Evolutionary conservation across 352 stramenopile species (phyloP).

Genomic region (Phytophthora litchii): DNA sequence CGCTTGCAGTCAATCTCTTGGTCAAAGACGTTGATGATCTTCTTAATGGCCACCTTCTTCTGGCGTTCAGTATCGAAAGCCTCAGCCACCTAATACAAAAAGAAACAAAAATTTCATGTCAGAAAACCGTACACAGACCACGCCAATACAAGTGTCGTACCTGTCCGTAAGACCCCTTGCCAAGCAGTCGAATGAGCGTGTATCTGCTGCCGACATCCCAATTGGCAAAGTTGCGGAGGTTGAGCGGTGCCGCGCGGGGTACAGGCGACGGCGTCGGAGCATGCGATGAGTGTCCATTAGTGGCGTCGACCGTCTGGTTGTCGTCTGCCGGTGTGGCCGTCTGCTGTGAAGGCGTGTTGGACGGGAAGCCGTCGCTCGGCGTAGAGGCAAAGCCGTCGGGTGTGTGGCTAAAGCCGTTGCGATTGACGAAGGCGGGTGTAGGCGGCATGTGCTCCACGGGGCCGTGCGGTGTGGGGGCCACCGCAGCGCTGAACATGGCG

Average conservation of each 20-base stretch:
- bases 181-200: slow-evolving; percentile 77
- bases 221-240: slow-evolving; percentile 83
- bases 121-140: slow-evolving; percentile 7
- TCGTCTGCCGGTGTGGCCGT: slow-evolving; percentile 35
- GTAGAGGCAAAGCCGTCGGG: slow-evolving; percentile 75
- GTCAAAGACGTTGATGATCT: slow-evolving; percentile 90
- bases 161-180: slow-evolving; percentile 89
- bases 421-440: slow-evolving; percentile 81
- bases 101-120: slow-evolving; percentile 15
- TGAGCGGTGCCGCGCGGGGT: slow-evolving; percentile 70
- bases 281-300: slow-evolving; percentile 40
- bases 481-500: slow-evolving; percentile 71
- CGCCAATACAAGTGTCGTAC: slow-evolving; percentile 25
- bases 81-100: slow-evolving; percentile 57
- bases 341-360: slow-evolving; percentile 28
- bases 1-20: slow-evolving; percentile 90
- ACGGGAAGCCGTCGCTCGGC: slow-evolving; percentile 46
- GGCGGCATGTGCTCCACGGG: slow-evolving; percentile 81
- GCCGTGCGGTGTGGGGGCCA: slow-evolving; percentile 81
- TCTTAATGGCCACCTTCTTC: slow-evolving; percentile 90
- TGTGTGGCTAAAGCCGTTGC: slow-evolving; percentile 65
- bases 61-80: slow-evolving; percentile 79
- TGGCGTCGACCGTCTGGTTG: slow-evolving; percentile 23
- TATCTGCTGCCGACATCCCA: slow-evolving; percentile 85
- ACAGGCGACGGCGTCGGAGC: slow-evolving; percentile 64